These are phyloP conservation scores for Yamadazyma friedrichii DNA, from an alignment of 1,139 yeast species.

Conservation along the genomic window DNA sequence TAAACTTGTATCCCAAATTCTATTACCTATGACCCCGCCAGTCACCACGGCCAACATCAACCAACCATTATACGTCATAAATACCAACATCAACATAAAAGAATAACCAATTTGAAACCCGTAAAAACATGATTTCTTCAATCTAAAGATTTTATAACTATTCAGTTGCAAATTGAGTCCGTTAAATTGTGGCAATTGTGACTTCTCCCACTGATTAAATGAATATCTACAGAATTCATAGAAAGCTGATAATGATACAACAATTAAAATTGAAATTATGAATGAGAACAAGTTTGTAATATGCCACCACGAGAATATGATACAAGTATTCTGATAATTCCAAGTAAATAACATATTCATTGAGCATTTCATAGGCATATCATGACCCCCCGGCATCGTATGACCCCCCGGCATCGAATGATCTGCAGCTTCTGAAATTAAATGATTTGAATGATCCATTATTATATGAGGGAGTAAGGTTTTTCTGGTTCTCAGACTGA, in stretches of 20 bases:
- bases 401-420: slow-evolving; percentile 16
- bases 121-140: slow-evolving; percentile 48
- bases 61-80: slow-evolving; percentile 87
- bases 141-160: slow-evolving; percentile 20
- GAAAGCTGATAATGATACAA: slow-evolving; percentile 51
- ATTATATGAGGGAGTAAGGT: no score
- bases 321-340: slow-evolving; percentile 72
- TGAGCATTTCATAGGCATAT: slow-evolving; percentile 37
- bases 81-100: slow-evolving; percentile 72
- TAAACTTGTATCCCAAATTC: slow-evolving; percentile 43
- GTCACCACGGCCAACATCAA: slow-evolving; percentile 68
- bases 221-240: slow-evolving; percentile 58
- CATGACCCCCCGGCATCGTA: slow-evolving; percentile 12
- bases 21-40: slow-evolving; percentile 70
- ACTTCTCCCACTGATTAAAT: slow-evolving; percentile 31
- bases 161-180: slow-evolving; percentile 11
- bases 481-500: no score
- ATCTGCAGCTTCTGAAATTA: slow-evolving; percentile 19
- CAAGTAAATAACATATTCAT: slow-evolving; percentile 84
- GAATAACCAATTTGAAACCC: slow-evolving; percentile 78
- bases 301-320: slow-evolving; percentile 80
- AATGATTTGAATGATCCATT: no score
- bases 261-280: slow-evolving; percentile 48
- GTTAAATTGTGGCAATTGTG: slow-evolving; percentile 14
- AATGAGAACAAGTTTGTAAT: slow-evolving; percentile 53